Evolutionary conservation across 2,329 filamentous ascomycete genomes (phyloP).

Genomic region (Orbilia oligospora): DNA sequence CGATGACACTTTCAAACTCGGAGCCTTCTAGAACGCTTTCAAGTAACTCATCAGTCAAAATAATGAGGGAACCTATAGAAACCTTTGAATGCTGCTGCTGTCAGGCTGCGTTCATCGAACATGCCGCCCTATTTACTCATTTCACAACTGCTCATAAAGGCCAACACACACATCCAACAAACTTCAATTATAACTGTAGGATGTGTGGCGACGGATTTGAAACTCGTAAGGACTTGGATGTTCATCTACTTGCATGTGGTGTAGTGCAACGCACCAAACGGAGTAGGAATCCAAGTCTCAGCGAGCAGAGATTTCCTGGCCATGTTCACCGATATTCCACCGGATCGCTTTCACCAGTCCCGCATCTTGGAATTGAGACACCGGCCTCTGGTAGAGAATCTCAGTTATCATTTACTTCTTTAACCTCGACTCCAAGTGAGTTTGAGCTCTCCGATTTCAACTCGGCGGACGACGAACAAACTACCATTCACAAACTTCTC

Average conservation of each 20-base stretch:
- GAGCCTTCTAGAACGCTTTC: conserved; percentile 28
- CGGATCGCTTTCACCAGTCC: conserved; percentile 39
- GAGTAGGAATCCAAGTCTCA: conserved; percentile 20
- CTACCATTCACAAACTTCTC: conserved; percentile 46
- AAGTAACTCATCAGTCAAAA: not conserved
- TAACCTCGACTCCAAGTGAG: conserved; percentile 47
- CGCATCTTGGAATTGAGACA: conserved; percentile 19
- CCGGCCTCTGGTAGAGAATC: conserved; percentile 44
- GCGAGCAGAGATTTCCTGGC: conserved; percentile 24
- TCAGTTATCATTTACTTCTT: conserved; percentile 43
- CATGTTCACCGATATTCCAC: conserved; percentile 42
- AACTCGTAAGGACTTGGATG: conserved; percentile 29
- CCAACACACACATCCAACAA: conserved; percentile 38
- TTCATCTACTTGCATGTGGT: conserved; percentile 44
- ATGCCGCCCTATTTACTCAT: conserved; percentile 24
- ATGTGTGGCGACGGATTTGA: conserved; percentile 42
- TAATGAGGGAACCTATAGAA: conserved; percentile 5
- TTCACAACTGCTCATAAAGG: conserved; percentile 40
- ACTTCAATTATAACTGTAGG: conserved; percentile 6
- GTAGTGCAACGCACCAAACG: conserved; percentile 28
- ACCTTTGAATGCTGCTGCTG: conserved; percentile 53
- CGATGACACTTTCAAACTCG: conserved; percentile 26
- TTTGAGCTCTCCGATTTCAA: conserved; percentile 55
- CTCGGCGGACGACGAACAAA: conserved; percentile 40
- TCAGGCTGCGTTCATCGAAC: conserved; percentile 20